These are phyloP conservation scores for Malus orientalis DNA, from an alignment of 306 rosid genomes.

Conservation along the genomic window DNA sequence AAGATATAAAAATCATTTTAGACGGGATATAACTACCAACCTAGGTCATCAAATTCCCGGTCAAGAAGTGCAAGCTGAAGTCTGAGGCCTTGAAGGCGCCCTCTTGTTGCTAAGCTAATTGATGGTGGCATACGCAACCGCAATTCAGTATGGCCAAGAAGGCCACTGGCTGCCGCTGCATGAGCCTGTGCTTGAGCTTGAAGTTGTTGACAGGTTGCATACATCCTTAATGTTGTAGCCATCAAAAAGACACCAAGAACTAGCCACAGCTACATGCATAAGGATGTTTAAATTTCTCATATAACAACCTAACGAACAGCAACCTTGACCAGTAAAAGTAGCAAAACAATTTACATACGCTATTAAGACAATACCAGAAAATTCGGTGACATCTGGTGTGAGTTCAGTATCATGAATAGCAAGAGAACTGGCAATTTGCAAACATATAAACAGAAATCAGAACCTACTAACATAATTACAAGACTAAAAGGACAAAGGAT, in stretches of 20 bases:
- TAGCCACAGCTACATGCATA: conserved; percentile 67
- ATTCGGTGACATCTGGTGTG: conserved; percentile 94
- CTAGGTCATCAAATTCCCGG: conserved; percentile 93
- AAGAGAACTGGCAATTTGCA: conserved; percentile 57
- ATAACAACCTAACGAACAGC: neutral
- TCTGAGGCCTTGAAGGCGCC: conserved; percentile 92
- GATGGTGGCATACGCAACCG: conserved; percentile 90
- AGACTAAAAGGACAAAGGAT: neutral
- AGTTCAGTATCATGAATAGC: conserved; percentile 82
- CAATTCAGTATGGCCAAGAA: conserved; percentile 82
- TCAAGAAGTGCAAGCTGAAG: conserved; percentile 99
- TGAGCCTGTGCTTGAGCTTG: conserved; percentile 97
- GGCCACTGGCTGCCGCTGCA: conserved; percentile 79
- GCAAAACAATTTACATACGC: conserved; percentile 1
- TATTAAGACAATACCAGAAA: conserved; percentile 61
- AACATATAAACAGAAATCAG: conserved; percentile 2
- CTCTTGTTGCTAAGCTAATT: conserved; percentile 75
- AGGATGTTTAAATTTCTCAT: neutral
- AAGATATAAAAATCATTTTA: neutral
- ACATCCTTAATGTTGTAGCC: conserved; percentile 96
- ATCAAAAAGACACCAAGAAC: conserved; percentile 94
- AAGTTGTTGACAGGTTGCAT: conserved; percentile 96
- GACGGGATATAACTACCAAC: conserved; percentile 24
- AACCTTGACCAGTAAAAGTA: neutral
- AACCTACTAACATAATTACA: neutral